A percentile compares a stretch with the other conserved stretches of the same genome.
phyloP scores from a whole-genome alignment of 2,329 filamentous ascomycete genomes.

The Ascochyta clinopodiicola region DNA sequence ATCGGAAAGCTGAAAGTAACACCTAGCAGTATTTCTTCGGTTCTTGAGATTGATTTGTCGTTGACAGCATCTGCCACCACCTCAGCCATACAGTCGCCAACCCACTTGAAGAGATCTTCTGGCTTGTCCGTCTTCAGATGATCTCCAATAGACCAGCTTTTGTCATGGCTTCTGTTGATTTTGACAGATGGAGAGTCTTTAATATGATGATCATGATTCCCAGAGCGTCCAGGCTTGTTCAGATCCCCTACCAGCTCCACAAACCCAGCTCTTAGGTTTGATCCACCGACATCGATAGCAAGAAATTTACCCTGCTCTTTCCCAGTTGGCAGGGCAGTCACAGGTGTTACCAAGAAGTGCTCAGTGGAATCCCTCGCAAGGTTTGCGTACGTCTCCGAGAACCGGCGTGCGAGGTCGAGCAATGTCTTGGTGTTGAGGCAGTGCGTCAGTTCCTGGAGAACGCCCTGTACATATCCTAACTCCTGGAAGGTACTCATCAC shows the following conservation, averaged over 20 bases:
- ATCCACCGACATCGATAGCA: slow-evolving; percentile 64
- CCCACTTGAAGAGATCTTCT: slow-evolving; percentile 80
- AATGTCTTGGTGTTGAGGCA: slow-evolving; percentile 41
- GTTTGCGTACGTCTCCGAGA: slow-evolving; percentile 44
- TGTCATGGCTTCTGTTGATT: slow-evolving; percentile 68
- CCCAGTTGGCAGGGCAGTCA: slow-evolving; percentile 56
- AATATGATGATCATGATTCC: no score
- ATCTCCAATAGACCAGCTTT: slow-evolving; percentile 75
- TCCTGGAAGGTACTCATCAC: slow-evolving; percentile 25
- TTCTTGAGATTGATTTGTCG: slow-evolving; percentile 28
- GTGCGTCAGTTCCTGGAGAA: slow-evolving; percentile 41
- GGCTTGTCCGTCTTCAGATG: slow-evolving; percentile 76
- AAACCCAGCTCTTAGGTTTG: slow-evolving; percentile 72
- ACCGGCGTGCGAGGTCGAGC: slow-evolving; percentile 43
- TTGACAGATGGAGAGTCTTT: slow-evolving; percentile 39
- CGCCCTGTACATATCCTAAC: slow-evolving; percentile 15
- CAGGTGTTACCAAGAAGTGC: slow-evolving; percentile 50
- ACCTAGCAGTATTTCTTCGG: slow-evolving; percentile 62
- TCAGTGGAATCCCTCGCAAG: slow-evolving; percentile 46
- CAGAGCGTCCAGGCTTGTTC: neutral
- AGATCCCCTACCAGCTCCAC: slow-evolving; percentile 62
- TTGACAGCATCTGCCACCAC: slow-evolving; percentile 68
- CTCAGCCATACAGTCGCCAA: slow-evolving; percentile 76
- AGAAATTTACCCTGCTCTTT: slow-evolving; percentile 68
- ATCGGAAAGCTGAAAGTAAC: slow-evolving; percentile 77